Conservation (phyloP, 2,329 filamentous ascomycete species). For the Hypocreales sp. region DNA sequence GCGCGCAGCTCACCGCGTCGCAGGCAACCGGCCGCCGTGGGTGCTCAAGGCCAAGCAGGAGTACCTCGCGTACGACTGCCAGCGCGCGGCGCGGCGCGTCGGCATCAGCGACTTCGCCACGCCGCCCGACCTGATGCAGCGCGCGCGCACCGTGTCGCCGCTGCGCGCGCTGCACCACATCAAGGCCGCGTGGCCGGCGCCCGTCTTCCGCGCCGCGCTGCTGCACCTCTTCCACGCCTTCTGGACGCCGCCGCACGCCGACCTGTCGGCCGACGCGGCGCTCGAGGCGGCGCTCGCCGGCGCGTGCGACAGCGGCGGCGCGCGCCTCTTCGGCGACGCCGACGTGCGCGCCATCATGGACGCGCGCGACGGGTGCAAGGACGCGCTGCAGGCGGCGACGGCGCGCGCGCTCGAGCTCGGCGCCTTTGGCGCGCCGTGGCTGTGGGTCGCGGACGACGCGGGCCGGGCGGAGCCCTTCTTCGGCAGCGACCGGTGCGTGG, state of each 20-base stretch:
- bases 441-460: constrained; percentile 45
- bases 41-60: constrained; percentile 48
- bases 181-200: constrained; percentile 36
- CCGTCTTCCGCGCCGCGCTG: constrained; percentile 36
- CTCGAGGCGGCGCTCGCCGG: constrained; percentile 23
- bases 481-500: constrained; percentile 60
- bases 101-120: constrained; percentile 19
- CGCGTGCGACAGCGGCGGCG: constrained; percentile 4
- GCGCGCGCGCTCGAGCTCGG: constrained; percentile 45
- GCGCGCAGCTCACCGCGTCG: background rate
- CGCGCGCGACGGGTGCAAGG: constrained; percentile 30
- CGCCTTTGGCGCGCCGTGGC: constrained; percentile 66
- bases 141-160: constrained; percentile 32
- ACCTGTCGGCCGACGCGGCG: constrained; percentile 43
- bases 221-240: constrained; percentile 41
- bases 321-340: constrained; percentile 27
- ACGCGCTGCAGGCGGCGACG: constrained; percentile 38
- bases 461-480: constrained; percentile 56
- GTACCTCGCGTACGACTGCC: constrained; percentile 31
- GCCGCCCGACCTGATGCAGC: constrained; percentile 27
- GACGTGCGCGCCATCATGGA: constrained; percentile 41
- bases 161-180: constrained; percentile 53
- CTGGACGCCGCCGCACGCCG: constrained; percentile 43
- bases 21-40: constrained; percentile 66
- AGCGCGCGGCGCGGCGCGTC: constrained; percentile 21